A percentile compares a stretch with the other conserved stretches of the same genome.
These are phyloP conservation scores for Pisolithus microcarpus DNA, from an alignment of 768 basidiomycete genomes.

Conservation along the genomic window DNA sequence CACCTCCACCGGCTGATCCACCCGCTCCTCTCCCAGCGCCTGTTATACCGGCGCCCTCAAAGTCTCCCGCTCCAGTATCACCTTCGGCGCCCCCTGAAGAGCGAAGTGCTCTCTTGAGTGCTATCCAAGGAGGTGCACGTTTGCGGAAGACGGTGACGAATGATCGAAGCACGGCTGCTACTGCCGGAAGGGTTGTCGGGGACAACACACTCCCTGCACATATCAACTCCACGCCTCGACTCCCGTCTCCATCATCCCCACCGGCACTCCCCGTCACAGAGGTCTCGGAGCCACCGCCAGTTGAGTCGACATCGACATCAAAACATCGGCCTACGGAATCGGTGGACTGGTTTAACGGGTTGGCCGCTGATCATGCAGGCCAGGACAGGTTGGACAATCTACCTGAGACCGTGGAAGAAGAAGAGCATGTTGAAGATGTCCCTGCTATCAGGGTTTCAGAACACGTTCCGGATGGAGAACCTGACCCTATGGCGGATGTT, in stretches of 20 bases:
- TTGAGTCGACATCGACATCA: slow-evolving; percentile 12
- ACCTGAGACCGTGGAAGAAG: slow-evolving; percentile 54
- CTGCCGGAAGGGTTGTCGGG: slow-evolving; percentile 75
- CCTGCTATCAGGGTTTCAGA: slow-evolving; percentile 60
- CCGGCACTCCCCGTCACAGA: background rate
- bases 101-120: slow-evolving; percentile 59
- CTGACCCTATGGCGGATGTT: slow-evolving; percentile 64
- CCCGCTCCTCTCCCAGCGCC: slow-evolving; percentile 32
- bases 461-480: slow-evolving; percentile 29
- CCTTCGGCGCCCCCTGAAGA: slow-evolving; percentile 37
- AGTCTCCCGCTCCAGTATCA: slow-evolving; percentile 26
- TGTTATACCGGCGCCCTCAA: slow-evolving; percentile 19
- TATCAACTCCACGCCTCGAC: slow-evolving; percentile 45
- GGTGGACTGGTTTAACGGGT: slow-evolving; percentile 86
- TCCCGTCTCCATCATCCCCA: slow-evolving; percentile 17
- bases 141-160: slow-evolving; percentile 74
- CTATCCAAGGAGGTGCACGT: slow-evolving; percentile 72
- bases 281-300: slow-evolving; percentile 5
- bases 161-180: slow-evolving; percentile 66
- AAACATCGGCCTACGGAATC: slow-evolving; percentile 57
- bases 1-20: slow-evolving; percentile 17
- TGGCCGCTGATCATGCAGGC: slow-evolving; percentile 58
- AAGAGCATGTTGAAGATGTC: slow-evolving; percentile 32
- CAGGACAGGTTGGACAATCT: slow-evolving; percentile 36
- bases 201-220: slow-evolving; percentile 65